These are phyloP conservation scores for Ganoderma meredithae DNA, from an alignment of 1,284 basidiomycete genomes.

Conservation along the genomic window DNA sequence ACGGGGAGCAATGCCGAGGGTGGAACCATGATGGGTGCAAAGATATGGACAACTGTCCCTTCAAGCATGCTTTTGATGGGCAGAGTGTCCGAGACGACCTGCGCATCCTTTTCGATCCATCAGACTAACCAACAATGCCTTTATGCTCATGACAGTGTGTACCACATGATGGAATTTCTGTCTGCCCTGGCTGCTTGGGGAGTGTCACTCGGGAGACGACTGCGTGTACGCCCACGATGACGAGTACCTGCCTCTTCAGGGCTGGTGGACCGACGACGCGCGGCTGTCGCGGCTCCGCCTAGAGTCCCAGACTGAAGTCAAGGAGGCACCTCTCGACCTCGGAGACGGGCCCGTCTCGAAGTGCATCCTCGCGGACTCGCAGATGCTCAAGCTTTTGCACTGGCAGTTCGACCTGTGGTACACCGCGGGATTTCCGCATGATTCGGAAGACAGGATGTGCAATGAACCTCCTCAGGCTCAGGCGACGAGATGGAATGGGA, in stretches of 20 bases:
- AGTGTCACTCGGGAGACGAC: slow-evolving; percentile 36
- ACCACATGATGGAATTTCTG: no score
- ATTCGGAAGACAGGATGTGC: slow-evolving; percentile 2
- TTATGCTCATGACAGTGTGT: slow-evolving; percentile 47
- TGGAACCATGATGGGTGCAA: background rate
- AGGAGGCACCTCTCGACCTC: slow-evolving; percentile 1
- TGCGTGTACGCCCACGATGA: slow-evolving; percentile 49
- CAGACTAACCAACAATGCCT: slow-evolving; percentile 33
- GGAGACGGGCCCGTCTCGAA: background rate
- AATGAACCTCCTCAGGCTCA: background rate
- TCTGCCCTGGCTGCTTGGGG: slow-evolving; percentile 42
- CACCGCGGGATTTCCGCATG: slow-evolving; percentile 4
- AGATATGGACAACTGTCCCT: slow-evolving; percentile 49
- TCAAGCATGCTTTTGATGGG: slow-evolving; percentile 58
- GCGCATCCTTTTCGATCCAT: slow-evolving; percentile 44
- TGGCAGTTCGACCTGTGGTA: slow-evolving; percentile 19
- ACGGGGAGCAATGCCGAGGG: background rate
- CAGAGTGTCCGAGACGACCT: slow-evolving; percentile 58
- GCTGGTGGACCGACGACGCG: slow-evolving; percentile 10
- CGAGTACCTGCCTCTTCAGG: slow-evolving; percentile 38
- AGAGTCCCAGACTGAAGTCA: slow-evolving; percentile 4
- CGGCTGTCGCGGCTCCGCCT: slow-evolving; percentile 14
- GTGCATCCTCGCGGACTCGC: slow-evolving; percentile 19
- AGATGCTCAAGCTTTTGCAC: slow-evolving; percentile 16
- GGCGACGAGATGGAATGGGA: background rate